phyloP scores from a whole-genome alignment of 805 yeast species.

The Ogataea paraovalis region DNA sequence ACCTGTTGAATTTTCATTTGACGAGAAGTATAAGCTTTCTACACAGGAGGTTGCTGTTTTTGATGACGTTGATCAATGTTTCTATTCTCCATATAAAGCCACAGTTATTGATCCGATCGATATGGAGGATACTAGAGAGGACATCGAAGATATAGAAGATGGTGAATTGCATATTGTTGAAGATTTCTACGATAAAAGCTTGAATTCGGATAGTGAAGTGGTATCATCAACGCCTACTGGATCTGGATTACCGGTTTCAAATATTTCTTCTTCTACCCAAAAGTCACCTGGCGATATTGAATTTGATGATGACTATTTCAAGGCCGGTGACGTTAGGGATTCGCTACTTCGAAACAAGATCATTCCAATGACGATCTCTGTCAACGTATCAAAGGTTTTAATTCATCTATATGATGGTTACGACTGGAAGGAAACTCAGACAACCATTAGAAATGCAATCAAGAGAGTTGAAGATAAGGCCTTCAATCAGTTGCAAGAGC shows the following conservation, averaged over 20 bases:
- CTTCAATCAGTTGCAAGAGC: conserved; percentile 7
- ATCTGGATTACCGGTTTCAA: conserved; percentile 1
- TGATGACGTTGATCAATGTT: conserved; percentile 37
- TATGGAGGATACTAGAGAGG: conserved; percentile 13
- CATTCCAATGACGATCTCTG: conserved; percentile 28
- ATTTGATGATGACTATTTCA: conserved; percentile 24
- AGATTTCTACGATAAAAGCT: conserved; percentile 23
- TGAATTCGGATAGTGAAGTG: conserved; percentile 13
- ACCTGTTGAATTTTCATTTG: conserved; percentile 57
- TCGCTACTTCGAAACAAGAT: conserved; percentile 5
- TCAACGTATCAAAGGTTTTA: conserved; percentile 36
- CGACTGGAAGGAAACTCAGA: conserved; percentile 82
- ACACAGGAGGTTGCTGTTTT: conserved; percentile 37
- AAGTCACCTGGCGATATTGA: conserved; percentile 10
- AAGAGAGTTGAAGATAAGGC: conserved; percentile 54
- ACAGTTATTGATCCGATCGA: neutral
- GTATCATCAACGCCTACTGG: conserved; percentile 8
- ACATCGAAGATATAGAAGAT: conserved; percentile 6
- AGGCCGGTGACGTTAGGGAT: conserved; percentile 2
- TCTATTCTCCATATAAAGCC: conserved; percentile 16
- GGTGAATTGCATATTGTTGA: conserved; percentile 24
- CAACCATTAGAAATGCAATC: conserved; percentile 60
- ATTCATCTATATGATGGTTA: conserved; percentile 79
- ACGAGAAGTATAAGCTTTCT: conserved; percentile 50
- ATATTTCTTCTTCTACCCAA: conserved; percentile 3